phyloP scores from a whole-genome alignment of 2,329 filamentous ascomycete genomes.

The Periglandula ipomoeae region DNA sequence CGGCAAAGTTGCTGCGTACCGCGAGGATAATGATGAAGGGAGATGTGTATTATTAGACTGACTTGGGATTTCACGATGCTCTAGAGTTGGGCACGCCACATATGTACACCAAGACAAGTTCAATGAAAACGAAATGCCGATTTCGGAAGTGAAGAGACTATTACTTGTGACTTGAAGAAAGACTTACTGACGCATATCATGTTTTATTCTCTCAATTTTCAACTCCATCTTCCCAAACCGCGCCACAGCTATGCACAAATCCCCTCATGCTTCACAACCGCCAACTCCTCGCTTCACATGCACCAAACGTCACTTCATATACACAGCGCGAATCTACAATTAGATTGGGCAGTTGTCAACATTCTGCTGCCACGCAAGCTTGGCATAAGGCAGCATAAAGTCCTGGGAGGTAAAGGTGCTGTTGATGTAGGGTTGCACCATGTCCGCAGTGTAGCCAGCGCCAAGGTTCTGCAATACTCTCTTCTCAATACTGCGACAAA shows the following conservation, averaged over 20 bases:
- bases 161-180: too few relatives aligned
- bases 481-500: slow-evolving; percentile 25
- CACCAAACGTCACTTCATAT: not conserved
- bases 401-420: slow-evolving; percentile 30
- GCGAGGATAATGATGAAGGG: slow-evolving; percentile 42
- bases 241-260: not conserved
- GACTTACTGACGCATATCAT: too few relatives aligned
- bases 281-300: not conserved
- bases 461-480: slow-evolving; percentile 28
- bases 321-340: not conserved
- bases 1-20: slow-evolving; percentile 37
- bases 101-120: too few relatives aligned
- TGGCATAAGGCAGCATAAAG: slow-evolving; percentile 29
- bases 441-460: slow-evolving; percentile 21
- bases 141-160: too few relatives aligned
- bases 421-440: slow-evolving; percentile 30
- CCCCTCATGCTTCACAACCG: not conserved
- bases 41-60: slow-evolving; percentile 30
- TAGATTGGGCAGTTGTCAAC: slow-evolving; percentile 25
- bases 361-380: slow-evolving; percentile 27
- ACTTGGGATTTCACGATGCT: too few relatives aligned
- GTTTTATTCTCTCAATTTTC: too few relatives aligned
- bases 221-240: not conserved
- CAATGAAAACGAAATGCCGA: not conserved
- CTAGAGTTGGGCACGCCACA: too few relatives aligned